phyloP scores from a whole-genome alignment of 257 asterid genomes.

The Coffea canephora region DNA sequence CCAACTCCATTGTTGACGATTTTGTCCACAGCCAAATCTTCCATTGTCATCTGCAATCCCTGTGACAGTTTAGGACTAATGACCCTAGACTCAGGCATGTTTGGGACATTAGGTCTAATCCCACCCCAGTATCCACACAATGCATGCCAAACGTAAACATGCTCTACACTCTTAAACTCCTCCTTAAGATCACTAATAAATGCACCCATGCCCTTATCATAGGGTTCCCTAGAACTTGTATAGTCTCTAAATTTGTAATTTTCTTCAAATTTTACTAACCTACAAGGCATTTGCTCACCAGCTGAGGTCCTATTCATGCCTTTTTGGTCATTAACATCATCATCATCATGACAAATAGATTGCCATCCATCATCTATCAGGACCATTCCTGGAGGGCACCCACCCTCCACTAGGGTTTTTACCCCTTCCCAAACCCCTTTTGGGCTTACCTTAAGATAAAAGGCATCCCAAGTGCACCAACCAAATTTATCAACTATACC shows the following conservation, averaged over 20 bases:
- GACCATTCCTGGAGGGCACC: conserved; percentile 26
- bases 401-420: conserved; percentile 21
- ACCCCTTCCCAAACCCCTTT: conserved; percentile 23
- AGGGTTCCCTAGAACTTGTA: conserved; percentile 11
- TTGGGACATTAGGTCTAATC: conserved; percentile 26
- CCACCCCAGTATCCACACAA: conserved; percentile 45
- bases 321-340: conserved; percentile 14
- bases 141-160: conserved; percentile 43
- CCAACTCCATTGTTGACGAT: conserved; percentile 36
- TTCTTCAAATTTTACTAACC: conserved; percentile 33
- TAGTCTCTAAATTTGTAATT: conserved; percentile 34
- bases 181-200: conserved; percentile 31
- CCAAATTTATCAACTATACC: conserved; percentile 26
- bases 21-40: conserved; percentile 39
- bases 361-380: conserved; percentile 31
- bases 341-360: conserved; percentile 23
- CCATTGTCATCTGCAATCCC: conserved; percentile 40
- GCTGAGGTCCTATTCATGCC: conserved; percentile 36
- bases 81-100: conserved; percentile 26
- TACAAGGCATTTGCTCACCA: conserved; percentile 48
- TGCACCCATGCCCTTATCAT: conserved; percentile 28
- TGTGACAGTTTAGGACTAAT: conserved; percentile 29
- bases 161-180: conserved; percentile 22
- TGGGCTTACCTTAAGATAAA: conserved; percentile 21
- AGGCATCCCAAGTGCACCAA: conserved; percentile 35